Evolutionary conservation across 2,329 filamentous ascomycete genomes (phyloP), one percentile per base, ranked within the genome.

Genomic region (Beauveria sp.): DNA sequence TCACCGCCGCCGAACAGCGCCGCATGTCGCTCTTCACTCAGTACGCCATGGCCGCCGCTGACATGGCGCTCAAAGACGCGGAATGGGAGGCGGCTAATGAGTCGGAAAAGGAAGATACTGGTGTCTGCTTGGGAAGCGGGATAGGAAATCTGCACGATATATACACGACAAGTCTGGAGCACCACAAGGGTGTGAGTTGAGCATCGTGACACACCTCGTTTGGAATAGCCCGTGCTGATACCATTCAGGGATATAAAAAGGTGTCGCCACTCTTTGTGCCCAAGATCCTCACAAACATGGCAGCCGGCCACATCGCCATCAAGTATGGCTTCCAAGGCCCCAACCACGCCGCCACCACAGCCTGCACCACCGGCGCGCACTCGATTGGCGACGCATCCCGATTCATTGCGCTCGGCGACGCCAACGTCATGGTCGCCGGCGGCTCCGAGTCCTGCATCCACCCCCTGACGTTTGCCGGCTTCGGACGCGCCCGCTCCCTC

Each of bases 371-470:
- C 0, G 95, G 95, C 12, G 91, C 93, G 1, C 95, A 99, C 76
- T 92, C 93, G 1, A 87, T 99, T 55, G 95, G 93, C 20, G 95
- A 99, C 72, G 95, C 95, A 6, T 87, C 90, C n/a, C 86, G 93
- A 20, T 91, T 97, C 71, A 93, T 99, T 64, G 85, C 88, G n/a
- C 87, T 87, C 70, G 93, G 92, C 7, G 93, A 98, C 71, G 93
- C 93, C 51, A 84, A 96, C 72, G 88, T 98, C 60, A 98, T 99
- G 92, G 77, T 99, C 9, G 92, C 95, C n/a, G 95, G 95, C 47
- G 93, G 93, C 30, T 86, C 93, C 9, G 95, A 99, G 74, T 92
- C 93, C 0, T 99, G 95, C 72, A 93, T 99, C 61, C 93, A 99
- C 71, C 95, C 95, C 10, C 81, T 99, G 49, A 90, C 93, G 1